Conservation (phyloP, 257 asterid genomes). For the Lithospermum erythrorhizon region DNA sequence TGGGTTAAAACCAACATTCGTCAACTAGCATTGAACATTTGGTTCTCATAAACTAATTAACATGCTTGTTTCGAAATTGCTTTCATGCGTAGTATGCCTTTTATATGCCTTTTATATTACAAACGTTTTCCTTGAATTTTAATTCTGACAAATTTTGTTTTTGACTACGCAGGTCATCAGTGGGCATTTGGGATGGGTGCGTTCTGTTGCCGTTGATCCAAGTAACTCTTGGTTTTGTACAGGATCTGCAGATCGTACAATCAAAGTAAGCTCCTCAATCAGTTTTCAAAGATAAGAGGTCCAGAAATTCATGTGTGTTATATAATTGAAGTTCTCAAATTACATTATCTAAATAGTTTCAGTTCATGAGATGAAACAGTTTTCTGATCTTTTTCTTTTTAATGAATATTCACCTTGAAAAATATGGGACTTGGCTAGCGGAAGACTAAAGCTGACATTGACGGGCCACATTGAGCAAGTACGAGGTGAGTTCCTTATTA, state of each 20-base stretch:
- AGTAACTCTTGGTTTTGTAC: conserved; percentile 89
- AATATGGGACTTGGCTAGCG: conserved; percentile 93
- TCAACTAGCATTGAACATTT: background rate
- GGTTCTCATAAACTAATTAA: background rate
- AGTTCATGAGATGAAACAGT: background rate
- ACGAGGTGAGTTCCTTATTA: conserved; percentile 41
- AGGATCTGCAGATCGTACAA: conserved; percentile 89
- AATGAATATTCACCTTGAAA: conserved; percentile 16
- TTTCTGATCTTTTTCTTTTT: conserved; percentile 4
- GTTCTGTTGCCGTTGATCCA: conserved; percentile 92
- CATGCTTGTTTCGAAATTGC: background rate
- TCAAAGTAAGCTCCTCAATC: conserved; percentile 43
- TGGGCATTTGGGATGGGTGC: conserved; percentile 85
- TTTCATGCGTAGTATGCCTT: background rate
- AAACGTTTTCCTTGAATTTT: background rate
- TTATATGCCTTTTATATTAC: too few relatives aligned
- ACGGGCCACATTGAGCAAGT: conserved; percentile 92
- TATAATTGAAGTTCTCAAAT: too few relatives aligned
- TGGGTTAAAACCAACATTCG: background rate
- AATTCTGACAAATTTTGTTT: conserved; percentile 6
- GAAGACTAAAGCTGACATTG: conserved; percentile 70
- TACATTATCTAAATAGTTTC: background rate
- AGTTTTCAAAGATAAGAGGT: too few relatives aligned
- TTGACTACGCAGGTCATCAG: conserved; percentile 63
- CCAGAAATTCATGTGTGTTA: too few relatives aligned